phyloP scores from a whole-genome alignment of 306 rosid species.

The Amphicarpaea edgeworthii region DNA sequence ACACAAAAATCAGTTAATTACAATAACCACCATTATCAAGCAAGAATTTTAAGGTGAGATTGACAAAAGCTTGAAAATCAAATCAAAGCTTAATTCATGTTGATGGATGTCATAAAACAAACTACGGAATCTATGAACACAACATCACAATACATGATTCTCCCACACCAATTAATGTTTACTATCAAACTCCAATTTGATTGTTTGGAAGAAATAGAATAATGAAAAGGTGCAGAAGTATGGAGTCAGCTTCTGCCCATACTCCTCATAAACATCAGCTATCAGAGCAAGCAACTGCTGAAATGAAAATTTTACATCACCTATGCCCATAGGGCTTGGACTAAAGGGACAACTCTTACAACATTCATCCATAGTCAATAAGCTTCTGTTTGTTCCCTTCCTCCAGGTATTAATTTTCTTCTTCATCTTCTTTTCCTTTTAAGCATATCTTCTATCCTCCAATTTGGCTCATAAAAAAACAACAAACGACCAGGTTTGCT shows the following conservation, averaged over 20 bases:
- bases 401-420: slow-evolving; percentile 26
- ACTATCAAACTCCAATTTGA: slow-evolving; percentile 23
- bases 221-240: slow-evolving; percentile 27
- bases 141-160: slow-evolving; percentile 7
- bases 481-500: background rate
- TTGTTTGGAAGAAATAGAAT: slow-evolving; percentile 27
- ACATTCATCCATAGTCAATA: slow-evolving; percentile 11
- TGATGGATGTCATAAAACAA: slow-evolving; percentile 31
- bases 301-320: slow-evolving; percentile 29
- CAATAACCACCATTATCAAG: slow-evolving; percentile 9
- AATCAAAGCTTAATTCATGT: slow-evolving; percentile 22
- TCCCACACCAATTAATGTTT: slow-evolving; percentile 25
- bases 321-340: slow-evolving; percentile 28
- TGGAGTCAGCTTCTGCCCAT: slow-evolving; percentile 30
- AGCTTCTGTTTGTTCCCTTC: slow-evolving; percentile 35
- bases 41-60: slow-evolving; percentile 26
- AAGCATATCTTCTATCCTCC: slow-evolving; percentile 5
- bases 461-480: slow-evolving; percentile 12
- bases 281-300: slow-evolving; percentile 33
- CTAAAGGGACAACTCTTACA: slow-evolving; percentile 4
- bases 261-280: slow-evolving; percentile 29
- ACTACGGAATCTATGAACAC: slow-evolving; percentile 2
- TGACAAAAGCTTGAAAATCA: slow-evolving; percentile 20
- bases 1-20: slow-evolving; percentile 44
- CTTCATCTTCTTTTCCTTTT: slow-evolving; percentile 15